phyloP scores from a whole-genome alignment of 2,329 filamentous ascomycete genomes.

The Rhynchosporium secalis region DNA sequence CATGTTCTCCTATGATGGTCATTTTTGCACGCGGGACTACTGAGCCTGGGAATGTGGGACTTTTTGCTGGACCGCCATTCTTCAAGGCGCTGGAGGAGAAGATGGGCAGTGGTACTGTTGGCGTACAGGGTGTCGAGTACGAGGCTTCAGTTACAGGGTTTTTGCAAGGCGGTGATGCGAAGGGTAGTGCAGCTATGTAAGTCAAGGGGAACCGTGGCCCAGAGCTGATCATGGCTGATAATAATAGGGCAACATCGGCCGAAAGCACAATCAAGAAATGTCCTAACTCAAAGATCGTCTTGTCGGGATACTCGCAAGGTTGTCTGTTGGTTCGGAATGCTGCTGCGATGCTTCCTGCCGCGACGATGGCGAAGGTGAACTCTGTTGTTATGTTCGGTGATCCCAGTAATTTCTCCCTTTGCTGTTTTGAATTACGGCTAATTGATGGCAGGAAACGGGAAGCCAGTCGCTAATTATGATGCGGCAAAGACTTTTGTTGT shows the following conservation, averaged over 20 bases:
- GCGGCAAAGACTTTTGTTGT: constrained; percentile 27
- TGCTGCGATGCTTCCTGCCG: constrained; percentile 25
- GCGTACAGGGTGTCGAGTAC: constrained; percentile 56
- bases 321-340: constrained; percentile 36
- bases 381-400: constrained; percentile 37
- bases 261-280: constrained; percentile 25
- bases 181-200: constrained; percentile 46
- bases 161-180: constrained; percentile 46
- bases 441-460: constrained; percentile 18
- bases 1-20: constrained; percentile 20
- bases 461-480: constrained; percentile 21
- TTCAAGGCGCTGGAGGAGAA: constrained; percentile 46
- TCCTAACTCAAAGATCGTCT: constrained; percentile 31
- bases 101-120: constrained; percentile 47
- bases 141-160: constrained; percentile 47
- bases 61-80: constrained; percentile 51
- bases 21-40: constrained; percentile 57
- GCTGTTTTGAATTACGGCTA: background rate
- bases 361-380: constrained; percentile 25
- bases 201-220: background rate
- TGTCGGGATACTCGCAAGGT: constrained; percentile 33
- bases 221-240: background rate
- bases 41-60: constrained; percentile 54
- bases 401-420: constrained; percentile 20
- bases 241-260: constrained; percentile 21